These are phyloP conservation scores for Metarhizium brunneum DNA, from an alignment of 2,329 filamentous ascomycete genomes.

Conservation along the genomic window DNA sequence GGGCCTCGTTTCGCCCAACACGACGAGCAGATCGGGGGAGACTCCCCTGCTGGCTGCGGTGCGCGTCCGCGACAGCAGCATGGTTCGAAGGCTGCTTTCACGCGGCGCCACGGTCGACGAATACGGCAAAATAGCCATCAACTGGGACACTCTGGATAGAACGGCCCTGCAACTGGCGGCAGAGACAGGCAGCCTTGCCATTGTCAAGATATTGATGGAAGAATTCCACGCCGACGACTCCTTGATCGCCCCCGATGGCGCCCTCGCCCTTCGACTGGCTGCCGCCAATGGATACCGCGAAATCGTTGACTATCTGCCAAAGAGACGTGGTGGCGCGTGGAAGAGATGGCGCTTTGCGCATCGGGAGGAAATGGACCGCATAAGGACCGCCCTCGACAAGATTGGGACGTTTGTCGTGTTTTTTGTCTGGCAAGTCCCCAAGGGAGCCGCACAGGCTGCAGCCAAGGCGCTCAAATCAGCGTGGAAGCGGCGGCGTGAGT, in stretches of 20 bases:
- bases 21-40: conserved; percentile 15
- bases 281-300: conserved; percentile 30
- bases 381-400: conserved; percentile 12
- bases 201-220: conserved; percentile 31
- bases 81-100: conserved; percentile 23
- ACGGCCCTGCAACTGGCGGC: conserved; percentile 37
- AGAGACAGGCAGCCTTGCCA: conserved; percentile 25
- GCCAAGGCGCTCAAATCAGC: not conserved
- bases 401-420: conserved; percentile 16
- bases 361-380: conserved; percentile 16
- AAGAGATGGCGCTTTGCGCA: conserved; percentile 26
- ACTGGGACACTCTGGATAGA: conserved; percentile 14
- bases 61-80: conserved; percentile 16
- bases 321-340: conserved; percentile 27
- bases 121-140: conserved; percentile 10
- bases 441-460: conserved; percentile 7
- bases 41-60: conserved; percentile 29
- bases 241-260: conserved; percentile 34
- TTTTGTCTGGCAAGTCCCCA: conserved; percentile 22
- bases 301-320: conserved; percentile 32
- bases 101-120: conserved; percentile 26
- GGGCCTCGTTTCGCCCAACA: conserved; percentile 30
- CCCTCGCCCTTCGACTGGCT: conserved; percentile 35
- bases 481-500: not conserved
- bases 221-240: conserved; percentile 32